A percentile compares a stretch with the other conserved stretches of the same genome.
Conservation (phyloP, 306 rosid genomes). For the Trifolium subterraneum region DNA sequence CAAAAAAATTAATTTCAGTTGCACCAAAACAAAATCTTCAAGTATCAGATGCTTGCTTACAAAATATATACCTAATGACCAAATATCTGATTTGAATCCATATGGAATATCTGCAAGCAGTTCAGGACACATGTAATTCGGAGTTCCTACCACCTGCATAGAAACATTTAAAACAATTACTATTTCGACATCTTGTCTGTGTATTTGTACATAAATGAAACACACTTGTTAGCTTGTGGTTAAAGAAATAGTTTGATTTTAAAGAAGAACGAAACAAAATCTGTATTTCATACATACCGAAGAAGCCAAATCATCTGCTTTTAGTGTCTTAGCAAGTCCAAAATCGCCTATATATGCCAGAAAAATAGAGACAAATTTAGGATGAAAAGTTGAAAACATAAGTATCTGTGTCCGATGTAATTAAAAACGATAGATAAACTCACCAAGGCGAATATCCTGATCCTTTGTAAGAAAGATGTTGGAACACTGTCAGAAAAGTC, state of each 20-base stretch:
- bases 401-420: constrained; percentile 18
- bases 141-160: constrained; percentile 96
- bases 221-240: background rate
- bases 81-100: constrained; percentile 98
- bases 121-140: constrained; percentile 99
- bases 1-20: constrained; percentile 46
- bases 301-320: constrained; percentile 97
- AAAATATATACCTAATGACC: constrained; percentile 88
- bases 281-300: constrained; percentile 67
- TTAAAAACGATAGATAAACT: constrained; percentile 44
- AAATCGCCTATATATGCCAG: constrained; percentile 74
- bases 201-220: constrained; percentile 23
- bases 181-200: constrained; percentile 8
- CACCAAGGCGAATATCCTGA: constrained; percentile 97
- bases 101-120: constrained; percentile 98
- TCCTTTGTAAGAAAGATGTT: constrained; percentile 97
- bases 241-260: background rate
- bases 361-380: constrained; percentile 43
- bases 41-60: constrained; percentile 14
- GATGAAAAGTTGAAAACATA: constrained; percentile 24
- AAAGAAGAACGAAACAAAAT: constrained; percentile 30
- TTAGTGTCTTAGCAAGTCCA: constrained; percentile 97
- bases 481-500: constrained; percentile 76
- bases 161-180: constrained; percentile 35
- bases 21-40: constrained; percentile 18